Percentiles rank a stretch among this genome's conserved stretches.
phyloP scores from a whole-genome alignment of 768 basidiomycete genomes.

The Udeniomyces megalosporus region DNA sequence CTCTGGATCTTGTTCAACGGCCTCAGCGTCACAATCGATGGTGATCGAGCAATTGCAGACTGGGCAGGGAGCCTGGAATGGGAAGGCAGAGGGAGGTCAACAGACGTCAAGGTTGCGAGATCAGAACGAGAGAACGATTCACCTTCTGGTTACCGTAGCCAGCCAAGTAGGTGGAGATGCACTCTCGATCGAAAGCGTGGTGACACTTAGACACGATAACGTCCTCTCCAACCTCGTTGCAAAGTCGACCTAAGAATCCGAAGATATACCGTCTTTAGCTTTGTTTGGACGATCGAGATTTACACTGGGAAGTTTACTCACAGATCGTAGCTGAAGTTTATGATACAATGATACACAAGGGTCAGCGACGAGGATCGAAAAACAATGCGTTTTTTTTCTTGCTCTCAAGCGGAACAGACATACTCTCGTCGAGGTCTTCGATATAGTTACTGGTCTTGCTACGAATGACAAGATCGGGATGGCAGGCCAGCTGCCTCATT shows the following conservation, averaged over 20 bases:
- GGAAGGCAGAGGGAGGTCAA: neutral
- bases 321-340: no score
- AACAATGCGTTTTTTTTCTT: no score
- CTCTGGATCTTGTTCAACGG: slow-evolving; percentile 61
- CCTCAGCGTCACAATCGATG: slow-evolving; percentile 88
- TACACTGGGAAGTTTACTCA: no score
- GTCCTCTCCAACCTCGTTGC: slow-evolving; percentile 92
- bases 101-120: neutral
- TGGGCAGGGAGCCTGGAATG: slow-evolving; percentile 72
- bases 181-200: slow-evolving; percentile 91
- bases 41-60: slow-evolving; percentile 84
- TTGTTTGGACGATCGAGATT: no score
- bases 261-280: no score
- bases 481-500: slow-evolving; percentile 90
- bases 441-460: slow-evolving; percentile 14
- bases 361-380: no score
- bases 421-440: slow-evolving; percentile 10
- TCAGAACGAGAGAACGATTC: neutral
- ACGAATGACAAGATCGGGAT: slow-evolving; percentile 25
- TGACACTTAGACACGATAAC: slow-evolving; percentile 84
- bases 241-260: slow-evolving; percentile 46
- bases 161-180: slow-evolving; percentile 76
- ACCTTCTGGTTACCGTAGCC: neutral
- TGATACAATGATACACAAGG: neutral
- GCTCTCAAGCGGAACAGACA: no score